Base-by-base conservation (phyloP, 2,329 filamentous ascomycete genomes). In the Fusarium pseudograminearum region DNA sequence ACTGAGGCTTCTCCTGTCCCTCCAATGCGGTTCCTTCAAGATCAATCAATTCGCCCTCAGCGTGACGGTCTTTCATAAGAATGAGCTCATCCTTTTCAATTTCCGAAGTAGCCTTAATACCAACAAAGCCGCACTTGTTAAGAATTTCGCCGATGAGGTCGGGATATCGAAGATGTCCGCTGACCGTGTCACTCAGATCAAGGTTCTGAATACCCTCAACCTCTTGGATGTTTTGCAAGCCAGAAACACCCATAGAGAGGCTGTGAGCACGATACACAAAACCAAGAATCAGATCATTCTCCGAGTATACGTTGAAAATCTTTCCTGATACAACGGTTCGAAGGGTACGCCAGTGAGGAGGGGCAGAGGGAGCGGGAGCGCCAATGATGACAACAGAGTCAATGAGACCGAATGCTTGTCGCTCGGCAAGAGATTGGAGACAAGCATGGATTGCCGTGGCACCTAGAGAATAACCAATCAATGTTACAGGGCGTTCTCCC, bases 261-360 rank as follows among this genome's bases (percentile, higher is more conserved):
- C 90, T 94, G 41, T 92, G 93, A 4, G 93, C 91, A 45, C 94
- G 89, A 78, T 98, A 97, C 20, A 97, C 83, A 76, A 97, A 95
- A 2, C 89, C 94, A 2, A 98, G 88, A 33, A 98, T 89, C 74
- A 93, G 92, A 79, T 98, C 94, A 64, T 96, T 94, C 54, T 91
- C 89, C 3, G 93, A 95, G 80, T 91, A 97, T 11, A 95, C 93
- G 73, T 98, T 98, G 73, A 97, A 91, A 10, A 97, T 85, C 60
- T 91, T 87, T 4, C 94, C 94, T 3, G 90, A 88, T 1, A 97
- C 93, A 1, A 95, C 93, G 45, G 87, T 89, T 31, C 93, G 88
- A 70, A 97, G 88, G 38, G 88, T 84, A 45, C 90, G 86, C 94
- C 94, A 98, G 71, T 93, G 89, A 2, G 85, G 84, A 1, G 87